Conservation (phyloP, 1,284 basidiomycete genomes). For the Ustilago nuda region DNA sequence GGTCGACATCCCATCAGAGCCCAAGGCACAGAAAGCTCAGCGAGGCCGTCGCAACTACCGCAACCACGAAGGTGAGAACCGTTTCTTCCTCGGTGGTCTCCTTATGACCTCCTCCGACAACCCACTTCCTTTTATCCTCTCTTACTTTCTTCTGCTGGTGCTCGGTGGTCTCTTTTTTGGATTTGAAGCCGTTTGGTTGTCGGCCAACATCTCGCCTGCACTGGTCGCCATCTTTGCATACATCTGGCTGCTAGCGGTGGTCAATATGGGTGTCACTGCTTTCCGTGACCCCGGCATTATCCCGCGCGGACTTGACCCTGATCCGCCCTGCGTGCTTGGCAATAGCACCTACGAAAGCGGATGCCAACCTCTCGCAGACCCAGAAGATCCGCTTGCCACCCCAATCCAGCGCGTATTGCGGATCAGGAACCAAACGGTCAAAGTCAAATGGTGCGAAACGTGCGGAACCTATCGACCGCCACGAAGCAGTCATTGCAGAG, state of each 20-base stretch:
- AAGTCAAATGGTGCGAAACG: slow-evolving; percentile 67
- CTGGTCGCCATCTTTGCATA: slow-evolving; percentile 57
- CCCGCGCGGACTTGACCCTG: slow-evolving; percentile 63
- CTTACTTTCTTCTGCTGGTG: slow-evolving; percentile 45
- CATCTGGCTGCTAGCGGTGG: slow-evolving; percentile 50
- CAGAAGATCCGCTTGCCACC: slow-evolving; percentile 45
- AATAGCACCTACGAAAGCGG: slow-evolving; percentile 24
- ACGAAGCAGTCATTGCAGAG: slow-evolving; percentile 65
- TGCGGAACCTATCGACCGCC: slow-evolving; percentile 67
- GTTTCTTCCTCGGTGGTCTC: slow-evolving; percentile 56
- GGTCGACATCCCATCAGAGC: background rate
- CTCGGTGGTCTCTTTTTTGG: slow-evolving; percentile 61
- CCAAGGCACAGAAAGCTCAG: background rate
- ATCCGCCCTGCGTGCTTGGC: slow-evolving; percentile 60
- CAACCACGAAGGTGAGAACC: slow-evolving; percentile 51
- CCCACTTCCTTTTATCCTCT: slow-evolving; percentile 56
- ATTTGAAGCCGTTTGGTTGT: slow-evolving; percentile 60
- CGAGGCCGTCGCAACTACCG: slow-evolving; percentile 47
- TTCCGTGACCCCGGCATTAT: slow-evolving; percentile 66
- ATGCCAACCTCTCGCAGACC: slow-evolving; percentile 26
- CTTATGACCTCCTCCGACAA: slow-evolving; percentile 61
- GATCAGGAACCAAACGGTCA: slow-evolving; percentile 32
- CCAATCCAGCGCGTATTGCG: slow-evolving; percentile 48
- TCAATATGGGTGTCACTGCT: slow-evolving; percentile 63
- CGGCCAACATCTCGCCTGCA: slow-evolving; percentile 54